These are phyloP conservation scores for Athelia sp. DNA, from an alignment of 1,284 basidiomycete genomes.

Conservation along the genomic window DNA sequence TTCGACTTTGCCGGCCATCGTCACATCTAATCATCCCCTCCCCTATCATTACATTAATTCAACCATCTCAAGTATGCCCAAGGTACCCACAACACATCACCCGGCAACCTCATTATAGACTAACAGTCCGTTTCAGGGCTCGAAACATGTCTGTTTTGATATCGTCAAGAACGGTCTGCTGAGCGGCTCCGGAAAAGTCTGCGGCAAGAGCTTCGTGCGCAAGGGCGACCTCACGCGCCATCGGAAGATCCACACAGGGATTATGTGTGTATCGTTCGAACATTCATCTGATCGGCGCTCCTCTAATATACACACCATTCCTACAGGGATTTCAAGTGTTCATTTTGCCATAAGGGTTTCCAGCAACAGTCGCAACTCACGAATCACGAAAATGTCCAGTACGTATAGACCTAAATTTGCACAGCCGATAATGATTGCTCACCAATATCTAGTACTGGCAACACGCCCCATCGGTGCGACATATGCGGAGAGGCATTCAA, in stretches of 20 bases:
- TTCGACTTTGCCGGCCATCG: conserved; percentile 34
- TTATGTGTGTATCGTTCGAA: conserved; percentile 31
- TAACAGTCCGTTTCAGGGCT: neutral
- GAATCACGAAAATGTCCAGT: conserved; percentile 61
- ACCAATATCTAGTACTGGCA: conserved; percentile 37
- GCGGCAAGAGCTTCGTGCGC: conserved; percentile 40
- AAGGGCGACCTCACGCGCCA: conserved; percentile 54
- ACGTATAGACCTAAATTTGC: conserved; percentile 14
- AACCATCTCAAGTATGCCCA: neutral
- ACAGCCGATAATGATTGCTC: neutral
- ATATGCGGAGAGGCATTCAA: conserved; percentile 47
- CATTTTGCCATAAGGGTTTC: conserved; percentile 44
- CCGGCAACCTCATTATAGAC: too few species aligned
- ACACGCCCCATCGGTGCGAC: conserved; percentile 47
- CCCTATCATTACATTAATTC: conserved; percentile 10
- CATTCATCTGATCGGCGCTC: conserved; percentile 1
- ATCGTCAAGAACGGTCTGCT: neutral
- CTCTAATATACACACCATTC: too few species aligned
- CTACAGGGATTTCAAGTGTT: conserved; percentile 40
- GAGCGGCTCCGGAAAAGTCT: conserved; percentile 25
- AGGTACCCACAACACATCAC: too few species aligned
- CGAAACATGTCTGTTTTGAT: conserved; percentile 2
- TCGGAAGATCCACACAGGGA: conserved; percentile 35
- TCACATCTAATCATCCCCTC: conserved; percentile 18
- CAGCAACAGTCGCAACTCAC: conserved; percentile 49